Evolutionary conservation across 495 filamentous ascomycete genomes (phyloP), one percentile per base, ranked within the genome.

Genomic region (Coniosporium apollinis): DNA sequence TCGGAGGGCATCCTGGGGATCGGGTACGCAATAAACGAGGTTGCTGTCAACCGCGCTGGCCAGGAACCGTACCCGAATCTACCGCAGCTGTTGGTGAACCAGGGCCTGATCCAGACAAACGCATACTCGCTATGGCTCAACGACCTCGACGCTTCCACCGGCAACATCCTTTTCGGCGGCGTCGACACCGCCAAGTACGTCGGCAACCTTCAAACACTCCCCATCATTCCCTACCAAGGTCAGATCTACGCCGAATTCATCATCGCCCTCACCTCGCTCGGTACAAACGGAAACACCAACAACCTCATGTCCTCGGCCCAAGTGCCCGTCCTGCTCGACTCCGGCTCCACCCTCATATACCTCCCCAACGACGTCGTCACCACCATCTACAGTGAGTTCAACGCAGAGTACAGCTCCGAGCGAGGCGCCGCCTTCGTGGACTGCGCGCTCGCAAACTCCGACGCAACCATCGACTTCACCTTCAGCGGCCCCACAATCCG

Each of bases 101-200:
- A 74, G 15, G 76, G 72, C 2, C 22, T 74, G 19, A 91, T 93
- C 46, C 64, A 75, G 32, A 77, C 82, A 13, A 80, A 74, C 41
- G 84, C 86, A 11, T 97, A 87, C 55, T 84, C 76, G 41, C 55
- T 94, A 0, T 94, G 83, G 83, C 65, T 94, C 19, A 83, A 92
- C 59, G 80, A 86, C 44, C 64, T 85, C 1, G 64, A 78, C 7
- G 45, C 61, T 3, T 51, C 64, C 42, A 78, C 69, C 5, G 89
- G 89, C 21, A 75, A 69, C 33, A 82, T 97, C 36, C 61, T 97
- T 9, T 97, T 97, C 46, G 89, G 89, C 18, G 89, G 89, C 31
- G 73, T 97, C 34, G 79, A 97, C 56, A 76, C 74, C 1, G 76
- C 64, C 21, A 82, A 86, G 47, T 96, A 75, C 54, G 57, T 56